phyloP scores from a whole-genome alignment of 1,284 basidiomycete species.

The Naganishia sp. region DNA sequence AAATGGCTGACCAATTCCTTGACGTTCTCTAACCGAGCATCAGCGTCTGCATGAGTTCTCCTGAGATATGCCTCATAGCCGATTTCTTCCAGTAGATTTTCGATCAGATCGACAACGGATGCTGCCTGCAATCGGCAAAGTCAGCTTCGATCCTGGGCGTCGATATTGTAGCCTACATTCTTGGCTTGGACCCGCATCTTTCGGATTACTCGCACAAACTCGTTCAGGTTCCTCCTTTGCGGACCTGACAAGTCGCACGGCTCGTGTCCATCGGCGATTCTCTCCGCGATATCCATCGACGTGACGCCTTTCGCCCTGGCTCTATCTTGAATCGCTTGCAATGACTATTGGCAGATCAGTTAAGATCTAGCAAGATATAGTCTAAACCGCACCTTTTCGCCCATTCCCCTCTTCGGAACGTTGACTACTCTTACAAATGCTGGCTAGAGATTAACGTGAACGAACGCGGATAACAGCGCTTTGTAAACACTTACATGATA shows the following conservation, averaged over 20 bases:
- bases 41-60: conserved; percentile 70
- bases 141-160: background rate
- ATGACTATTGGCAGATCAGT: conserved; percentile 55
- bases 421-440: conserved; percentile 80
- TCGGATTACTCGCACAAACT: conserved; percentile 64
- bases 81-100: conserved; percentile 62
- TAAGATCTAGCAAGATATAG: background rate
- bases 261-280: conserved; percentile 61
- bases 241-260: conserved; percentile 65
- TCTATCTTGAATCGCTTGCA: conserved; percentile 62
- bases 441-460: conserved; percentile 50
- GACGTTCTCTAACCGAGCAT: conserved; percentile 81
- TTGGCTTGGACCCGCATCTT: conserved; percentile 62
- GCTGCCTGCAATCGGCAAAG: conserved; percentile 56
- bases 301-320: conserved; percentile 62
- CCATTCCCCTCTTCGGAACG: conserved; percentile 71
- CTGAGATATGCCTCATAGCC: conserved; percentile 71
- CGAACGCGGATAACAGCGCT: background rate
- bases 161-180: conserved; percentile 54
- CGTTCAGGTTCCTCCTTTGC: conserved; percentile 64
- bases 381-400: conserved; percentile 67
- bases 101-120: conserved; percentile 68
- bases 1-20: conserved; percentile 68
- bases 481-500: conserved; percentile 57
- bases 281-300: conserved; percentile 64